phyloP scores from a whole-genome alignment of 495 filamentous ascomycete species.

The Lepraria neglecta region DNA sequence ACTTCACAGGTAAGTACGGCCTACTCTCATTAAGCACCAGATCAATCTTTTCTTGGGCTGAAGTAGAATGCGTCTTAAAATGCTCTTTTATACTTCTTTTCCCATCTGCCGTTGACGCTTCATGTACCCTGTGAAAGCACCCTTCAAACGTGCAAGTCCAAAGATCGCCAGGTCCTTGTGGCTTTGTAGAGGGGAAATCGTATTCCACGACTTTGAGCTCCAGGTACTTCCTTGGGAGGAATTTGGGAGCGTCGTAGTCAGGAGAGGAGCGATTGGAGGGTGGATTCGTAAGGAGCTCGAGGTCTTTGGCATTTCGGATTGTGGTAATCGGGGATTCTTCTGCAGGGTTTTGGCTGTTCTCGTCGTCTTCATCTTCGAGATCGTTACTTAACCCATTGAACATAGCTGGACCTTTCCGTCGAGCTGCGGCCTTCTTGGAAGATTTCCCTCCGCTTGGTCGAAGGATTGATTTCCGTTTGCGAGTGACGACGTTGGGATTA shows the following conservation, averaged over 20 bases:
- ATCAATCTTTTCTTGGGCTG: slow-evolving; percentile 53
- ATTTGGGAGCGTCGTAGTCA: slow-evolving; percentile 29
- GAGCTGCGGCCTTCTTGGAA: slow-evolving; percentile 44
- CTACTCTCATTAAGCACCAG: slow-evolving; percentile 48
- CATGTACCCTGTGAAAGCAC: slow-evolving; percentile 57
- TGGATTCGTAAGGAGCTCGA: slow-evolving; percentile 45
- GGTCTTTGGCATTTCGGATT: slow-evolving; percentile 33
- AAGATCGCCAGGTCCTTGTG: slow-evolving; percentile 51
- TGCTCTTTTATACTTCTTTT: slow-evolving; percentile 59
- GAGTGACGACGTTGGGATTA: slow-evolving; percentile 26
- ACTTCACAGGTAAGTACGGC: slow-evolving; percentile 54
- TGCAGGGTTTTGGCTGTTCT: slow-evolving; percentile 9
- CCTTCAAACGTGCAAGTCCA: slow-evolving; percentile 67
- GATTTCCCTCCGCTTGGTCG: slow-evolving; percentile 45
- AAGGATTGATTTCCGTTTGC: slow-evolving; percentile 44
- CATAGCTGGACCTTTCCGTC: slow-evolving; percentile 28
- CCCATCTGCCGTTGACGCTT: slow-evolving; percentile 49
- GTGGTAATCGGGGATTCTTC: slow-evolving; percentile 24
- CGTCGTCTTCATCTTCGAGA: slow-evolving; percentile 35
- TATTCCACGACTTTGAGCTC: slow-evolving; percentile 28
- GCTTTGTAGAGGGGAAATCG: slow-evolving; percentile 36
- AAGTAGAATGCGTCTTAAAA: slow-evolving; percentile 57
- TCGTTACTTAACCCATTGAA: slow-evolving; percentile 33
- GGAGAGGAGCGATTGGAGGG: slow-evolving; percentile 37
- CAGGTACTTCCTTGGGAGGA: slow-evolving; percentile 21